A percentile compares a stretch with the other conserved stretches of the same genome.
Conservation (phyloP, 163 green algal genomes). For the Botryococcus braunii region DNA sequence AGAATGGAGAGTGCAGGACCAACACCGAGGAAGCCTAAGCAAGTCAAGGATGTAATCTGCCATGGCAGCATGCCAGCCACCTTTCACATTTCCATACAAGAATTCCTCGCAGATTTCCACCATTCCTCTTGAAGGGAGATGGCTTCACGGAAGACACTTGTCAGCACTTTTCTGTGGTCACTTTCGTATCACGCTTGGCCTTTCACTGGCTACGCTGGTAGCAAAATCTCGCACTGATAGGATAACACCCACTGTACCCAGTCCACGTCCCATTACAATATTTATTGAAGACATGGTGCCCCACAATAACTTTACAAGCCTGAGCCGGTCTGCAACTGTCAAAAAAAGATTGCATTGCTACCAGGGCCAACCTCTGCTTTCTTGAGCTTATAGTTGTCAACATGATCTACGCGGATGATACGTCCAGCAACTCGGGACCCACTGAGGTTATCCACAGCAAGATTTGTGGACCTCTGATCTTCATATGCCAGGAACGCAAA, state of each 20-base stretch:
- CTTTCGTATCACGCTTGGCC: not conserved
- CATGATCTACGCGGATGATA: conserved; percentile 86
- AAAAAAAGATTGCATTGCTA: not conserved
- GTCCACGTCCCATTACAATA: not conserved
- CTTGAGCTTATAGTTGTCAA: conserved; percentile 90
- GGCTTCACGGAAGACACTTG: no score
- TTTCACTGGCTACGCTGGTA: not conserved
- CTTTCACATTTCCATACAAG: no score
- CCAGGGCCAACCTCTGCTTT: conserved; percentile 35
- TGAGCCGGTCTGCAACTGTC: not conserved
- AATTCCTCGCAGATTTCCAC: no score
- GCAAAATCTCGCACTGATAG: not conserved
- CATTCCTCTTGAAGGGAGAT: no score
- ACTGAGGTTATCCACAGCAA: conserved; percentile 97
- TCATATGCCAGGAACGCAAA: conserved; percentile 98
- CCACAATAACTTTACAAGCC: not conserved
- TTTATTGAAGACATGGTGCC: not conserved
- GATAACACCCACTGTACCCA: not conserved
- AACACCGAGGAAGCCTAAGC: no score
- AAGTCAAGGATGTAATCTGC: no score
- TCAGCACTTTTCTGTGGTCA: no score
- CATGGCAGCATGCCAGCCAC: no score
- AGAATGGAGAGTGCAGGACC: no score
- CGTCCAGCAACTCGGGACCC: conserved; percentile 73
- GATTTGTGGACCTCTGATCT: conserved; percentile 90